Evolutionary conservation across 1,284 basidiomycete species (phyloP).

Genomic region (Austropuccinia psidii): DNA sequence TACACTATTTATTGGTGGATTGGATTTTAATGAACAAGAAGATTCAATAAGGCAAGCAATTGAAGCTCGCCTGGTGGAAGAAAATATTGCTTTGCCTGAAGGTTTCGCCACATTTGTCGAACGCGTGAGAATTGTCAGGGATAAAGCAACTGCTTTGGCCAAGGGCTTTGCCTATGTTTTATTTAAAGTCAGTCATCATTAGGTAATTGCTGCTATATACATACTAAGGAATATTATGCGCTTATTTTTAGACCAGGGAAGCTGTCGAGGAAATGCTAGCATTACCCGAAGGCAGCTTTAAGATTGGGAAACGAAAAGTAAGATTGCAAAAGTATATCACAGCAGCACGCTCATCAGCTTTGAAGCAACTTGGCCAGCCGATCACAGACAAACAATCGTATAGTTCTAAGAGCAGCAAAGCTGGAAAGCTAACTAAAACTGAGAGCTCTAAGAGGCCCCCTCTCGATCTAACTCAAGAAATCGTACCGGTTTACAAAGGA

Average conservation of each 20-base stretch:
- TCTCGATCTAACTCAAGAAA: conserved; percentile 1
- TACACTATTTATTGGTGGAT: conserved; percentile 29
- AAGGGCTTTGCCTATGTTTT: conserved; percentile 36
- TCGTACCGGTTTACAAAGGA: conserved; percentile 8
- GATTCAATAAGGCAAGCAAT: conserved; percentile 26
- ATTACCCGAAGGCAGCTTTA: conserved; percentile 16
- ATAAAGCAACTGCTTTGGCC: conserved; percentile 16
- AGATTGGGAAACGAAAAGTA: conserved; percentile 31
- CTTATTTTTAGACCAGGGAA: conserved; percentile 19
- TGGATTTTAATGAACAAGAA: conserved; percentile 32
- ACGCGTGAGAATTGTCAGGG: conserved; percentile 28
- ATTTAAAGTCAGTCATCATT: conserved; percentile 5
- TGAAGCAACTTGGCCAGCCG: conserved; percentile 1
- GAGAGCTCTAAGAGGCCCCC: background rate
- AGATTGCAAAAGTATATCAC: conserved; percentile 25
- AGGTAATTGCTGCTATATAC: background rate
- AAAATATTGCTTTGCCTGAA: conserved; percentile 4
- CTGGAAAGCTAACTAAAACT: background rate
- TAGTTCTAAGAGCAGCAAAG: background rate
- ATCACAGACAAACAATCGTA: background rate
- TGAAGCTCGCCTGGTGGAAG: conserved; percentile 7
- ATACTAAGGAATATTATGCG: background rate
- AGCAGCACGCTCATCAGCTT: conserved; percentile 3
- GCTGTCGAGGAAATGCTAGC: conserved; percentile 36
- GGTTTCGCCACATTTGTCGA: conserved; percentile 19